phyloP scores from a whole-genome alignment of 768 basidiomycete species.

The Phlebiopsis gigantea region DNA sequence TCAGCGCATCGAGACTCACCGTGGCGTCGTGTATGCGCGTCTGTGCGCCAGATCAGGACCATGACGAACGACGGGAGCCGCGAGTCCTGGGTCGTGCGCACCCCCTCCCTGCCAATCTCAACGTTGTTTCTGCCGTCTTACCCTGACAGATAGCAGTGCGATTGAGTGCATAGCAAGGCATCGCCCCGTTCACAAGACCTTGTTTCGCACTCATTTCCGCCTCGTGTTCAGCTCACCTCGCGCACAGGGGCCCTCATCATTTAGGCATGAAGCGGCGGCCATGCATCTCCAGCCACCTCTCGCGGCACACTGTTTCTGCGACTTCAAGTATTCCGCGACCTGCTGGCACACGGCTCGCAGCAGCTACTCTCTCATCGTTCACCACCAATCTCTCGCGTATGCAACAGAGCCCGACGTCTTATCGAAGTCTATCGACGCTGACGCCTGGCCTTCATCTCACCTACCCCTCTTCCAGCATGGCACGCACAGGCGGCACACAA shows the following conservation, averaged over 20 bases:
- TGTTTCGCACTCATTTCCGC: not conserved
- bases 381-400: conserved; percentile 3
- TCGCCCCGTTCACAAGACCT: not conserved
- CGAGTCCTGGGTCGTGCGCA: not conserved
- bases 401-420: not conserved
- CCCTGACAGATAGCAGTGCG: not conserved
- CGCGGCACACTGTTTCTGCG: not conserved
- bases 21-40: too few relatives aligned
- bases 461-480: conserved; percentile 8
- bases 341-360: conserved; percentile 4
- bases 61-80: not conserved
- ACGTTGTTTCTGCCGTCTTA: not conserved
- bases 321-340: not conserved
- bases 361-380: conserved; percentile 1
- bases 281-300: conserved; percentile 6
- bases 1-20: not conserved
- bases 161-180: not conserved
- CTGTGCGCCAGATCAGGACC: too few relatives aligned
- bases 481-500: conserved; percentile 12
- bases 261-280: not conserved
- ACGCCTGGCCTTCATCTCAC: conserved; percentile 3
- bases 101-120: not conserved
- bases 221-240: conserved; percentile 5
- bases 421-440: conserved; percentile 7
- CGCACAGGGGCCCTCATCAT: conserved; percentile 2